These are phyloP conservation scores for Shiraia sp. DNA, from an alignment of 2,329 filamentous ascomycete species.

Conservation along the genomic window DNA sequence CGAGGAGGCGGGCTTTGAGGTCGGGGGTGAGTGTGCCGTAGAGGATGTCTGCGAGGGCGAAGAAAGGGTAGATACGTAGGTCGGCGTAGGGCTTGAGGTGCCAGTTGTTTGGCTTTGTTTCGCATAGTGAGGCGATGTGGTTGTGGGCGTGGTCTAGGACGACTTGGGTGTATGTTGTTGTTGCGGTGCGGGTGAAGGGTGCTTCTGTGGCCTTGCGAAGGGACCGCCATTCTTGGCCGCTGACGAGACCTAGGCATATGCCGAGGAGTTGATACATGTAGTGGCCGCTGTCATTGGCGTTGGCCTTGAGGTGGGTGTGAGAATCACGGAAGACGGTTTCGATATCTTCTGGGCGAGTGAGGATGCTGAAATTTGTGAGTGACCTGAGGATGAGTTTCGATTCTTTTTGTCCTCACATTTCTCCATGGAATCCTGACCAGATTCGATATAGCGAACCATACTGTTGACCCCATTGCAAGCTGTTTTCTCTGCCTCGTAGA, in stretches of 20 bases:
- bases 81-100: constrained; percentile 33
- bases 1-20: constrained; percentile 25
- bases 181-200: constrained; percentile 18
- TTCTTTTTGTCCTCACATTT: constrained; percentile 43
- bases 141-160: constrained; percentile 5
- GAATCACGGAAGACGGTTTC: constrained; percentile 50
- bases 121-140: constrained; percentile 5
- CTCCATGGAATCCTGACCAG: constrained; percentile 42
- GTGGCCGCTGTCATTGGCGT: constrained; percentile 49
- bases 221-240: constrained; percentile 31
- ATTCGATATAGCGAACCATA: constrained; percentile 45
- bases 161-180: constrained; percentile 3
- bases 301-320: constrained; percentile 49
- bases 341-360: constrained; percentile 16
- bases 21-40: constrained; percentile 40
- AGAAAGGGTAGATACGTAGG: constrained; percentile 45
- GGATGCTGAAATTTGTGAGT: constrained; percentile 6
- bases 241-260: constrained; percentile 50
- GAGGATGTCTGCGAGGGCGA: constrained; percentile 44
- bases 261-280: constrained; percentile 49
- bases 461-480: constrained; percentile 34
- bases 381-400: neutral
- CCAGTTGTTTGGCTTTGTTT: constrained; percentile 2
- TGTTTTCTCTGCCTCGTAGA: constrained; percentile 42
- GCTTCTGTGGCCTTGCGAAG: constrained; percentile 23